These are phyloP conservation scores for Tillandsia leiboldiana DNA, from an alignment of 176 grass and related monocot genomes.

Conservation along the genomic window DNA sequence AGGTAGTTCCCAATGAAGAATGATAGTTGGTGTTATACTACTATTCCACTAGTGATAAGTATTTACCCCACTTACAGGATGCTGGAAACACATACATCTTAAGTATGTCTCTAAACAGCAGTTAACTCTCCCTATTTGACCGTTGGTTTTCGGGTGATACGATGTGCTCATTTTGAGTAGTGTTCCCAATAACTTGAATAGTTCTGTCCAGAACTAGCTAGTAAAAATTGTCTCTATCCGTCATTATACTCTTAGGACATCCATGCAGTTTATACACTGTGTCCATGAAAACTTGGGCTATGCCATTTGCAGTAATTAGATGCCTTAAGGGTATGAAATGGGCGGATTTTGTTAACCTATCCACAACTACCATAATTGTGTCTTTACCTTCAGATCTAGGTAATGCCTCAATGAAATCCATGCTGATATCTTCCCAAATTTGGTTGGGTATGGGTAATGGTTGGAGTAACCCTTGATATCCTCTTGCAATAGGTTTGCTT, in stretches of 20 bases:
- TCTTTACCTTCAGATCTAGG: not conserved
- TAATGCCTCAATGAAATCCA: not conserved
- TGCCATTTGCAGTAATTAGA: not conserved
- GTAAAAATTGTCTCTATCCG: not conserved
- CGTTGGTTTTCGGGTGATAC: not conserved
- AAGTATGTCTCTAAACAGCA: not conserved
- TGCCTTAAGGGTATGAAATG: constrained; percentile 3
- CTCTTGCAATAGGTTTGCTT: not conserved
- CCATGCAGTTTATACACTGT: not conserved
- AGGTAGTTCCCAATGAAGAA: not conserved
- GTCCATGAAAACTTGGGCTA: not conserved
- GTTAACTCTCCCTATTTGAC: not conserved
- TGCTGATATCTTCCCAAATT: not conserved
- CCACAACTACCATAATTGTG: not conserved
- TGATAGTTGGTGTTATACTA: too few relatives aligned
- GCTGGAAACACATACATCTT: too few relatives aligned
- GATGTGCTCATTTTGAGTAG: not conserved
- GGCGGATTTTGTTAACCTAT: not conserved
- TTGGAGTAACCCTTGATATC: not conserved
- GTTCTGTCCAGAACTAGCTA: not conserved
- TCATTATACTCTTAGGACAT: not conserved
- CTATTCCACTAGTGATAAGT: too few relatives aligned
- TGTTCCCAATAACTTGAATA: not conserved
- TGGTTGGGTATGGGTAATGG: not conserved
- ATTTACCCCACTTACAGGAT: too few relatives aligned